These are phyloP conservation scores for Platismatia glauca DNA, from an alignment of 495 filamentous ascomycete genomes.

Conservation along the genomic window DNA sequence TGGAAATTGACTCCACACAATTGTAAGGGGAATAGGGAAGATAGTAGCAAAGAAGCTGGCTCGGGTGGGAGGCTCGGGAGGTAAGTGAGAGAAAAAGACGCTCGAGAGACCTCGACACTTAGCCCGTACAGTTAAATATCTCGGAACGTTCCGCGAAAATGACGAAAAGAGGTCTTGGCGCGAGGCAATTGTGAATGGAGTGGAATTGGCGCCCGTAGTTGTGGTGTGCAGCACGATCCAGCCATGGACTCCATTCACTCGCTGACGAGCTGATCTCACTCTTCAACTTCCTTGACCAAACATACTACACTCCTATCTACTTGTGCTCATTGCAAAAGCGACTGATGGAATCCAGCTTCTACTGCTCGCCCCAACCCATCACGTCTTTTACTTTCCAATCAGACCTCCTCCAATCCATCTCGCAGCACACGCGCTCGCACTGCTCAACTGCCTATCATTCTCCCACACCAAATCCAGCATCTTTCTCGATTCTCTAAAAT, in stretches of 20 bases:
- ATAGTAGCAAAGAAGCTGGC: no score
- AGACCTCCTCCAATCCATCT: neutral
- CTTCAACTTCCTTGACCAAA: neutral
- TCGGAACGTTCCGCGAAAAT: conserved; percentile 1
- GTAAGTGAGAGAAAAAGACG: no score
- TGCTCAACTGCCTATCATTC: neutral
- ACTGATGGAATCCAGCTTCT: neutral
- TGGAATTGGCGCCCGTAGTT: conserved; percentile 5
- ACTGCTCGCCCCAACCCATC: neutral
- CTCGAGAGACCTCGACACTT: no score
- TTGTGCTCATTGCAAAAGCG: neutral
- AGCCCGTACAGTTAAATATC: no score
- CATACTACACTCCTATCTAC: no score
- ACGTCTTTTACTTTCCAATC: neutral
- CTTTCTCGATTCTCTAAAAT: neutral
- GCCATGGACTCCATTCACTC: neutral
- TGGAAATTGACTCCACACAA: no score
- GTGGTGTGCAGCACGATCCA: neutral
- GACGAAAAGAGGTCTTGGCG: conserved; percentile 3
- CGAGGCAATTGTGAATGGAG: neutral
- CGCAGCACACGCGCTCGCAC: neutral
- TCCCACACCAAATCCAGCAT: neutral
- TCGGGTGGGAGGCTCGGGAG: no score
- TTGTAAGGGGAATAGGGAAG: no score
- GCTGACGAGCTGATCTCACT: neutral